Evolutionary conservation across 1,139 yeast genomes (phyloP), one percentile per base, ranked within the genome.

Genomic region (Lodderomyces theae): DNA sequence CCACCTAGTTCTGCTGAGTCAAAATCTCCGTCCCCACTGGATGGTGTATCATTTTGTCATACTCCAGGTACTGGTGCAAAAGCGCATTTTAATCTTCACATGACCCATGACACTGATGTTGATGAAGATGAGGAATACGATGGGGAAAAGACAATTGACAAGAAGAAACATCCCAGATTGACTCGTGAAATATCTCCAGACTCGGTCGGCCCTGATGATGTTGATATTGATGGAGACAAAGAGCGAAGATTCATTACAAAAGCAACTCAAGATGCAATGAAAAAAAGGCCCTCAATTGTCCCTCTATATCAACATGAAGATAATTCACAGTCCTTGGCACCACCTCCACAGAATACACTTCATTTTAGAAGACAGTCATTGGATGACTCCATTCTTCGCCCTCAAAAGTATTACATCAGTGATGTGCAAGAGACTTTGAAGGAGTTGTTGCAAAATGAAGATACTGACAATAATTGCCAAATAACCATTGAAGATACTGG

Each of bases 401-500:
- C 73, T 6, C 72, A 81, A 50, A 73, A 80, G 54, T 87, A 86
- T 56, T 79, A 81, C 55, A 85, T 90, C 44, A 72, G 76, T 47
- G 86, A 89, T 58, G 86, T 90, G 25, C 86, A 87, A 52, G 61
- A 73, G 23, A 87, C 97, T 1, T 68, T 89, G 44, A 66, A 77
- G 19, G 83, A 85, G 50, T 69, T 90, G 41, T 67, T 90, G 47
- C 76, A 72, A 24, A 80, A 76, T 48, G 97, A 90, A 59, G 97
- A 90, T 58, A 89, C 97, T 3, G 96, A 89, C 60, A 74, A 74
- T 42, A 85, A 90, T 60, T 81, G 66, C 60, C 97, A 90, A 61
- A 90, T 90, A 53, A 89, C 97, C 11, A 84, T 89, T 40, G 97
- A 89, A 55, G 97, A 89, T 59, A 76, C 80, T 3, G 97, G 97